Evolutionary conservation across 306 rosid genomes (phyloP), one percentile per base, ranked within the genome.

Genomic region (Sicyos edulis): DNA sequence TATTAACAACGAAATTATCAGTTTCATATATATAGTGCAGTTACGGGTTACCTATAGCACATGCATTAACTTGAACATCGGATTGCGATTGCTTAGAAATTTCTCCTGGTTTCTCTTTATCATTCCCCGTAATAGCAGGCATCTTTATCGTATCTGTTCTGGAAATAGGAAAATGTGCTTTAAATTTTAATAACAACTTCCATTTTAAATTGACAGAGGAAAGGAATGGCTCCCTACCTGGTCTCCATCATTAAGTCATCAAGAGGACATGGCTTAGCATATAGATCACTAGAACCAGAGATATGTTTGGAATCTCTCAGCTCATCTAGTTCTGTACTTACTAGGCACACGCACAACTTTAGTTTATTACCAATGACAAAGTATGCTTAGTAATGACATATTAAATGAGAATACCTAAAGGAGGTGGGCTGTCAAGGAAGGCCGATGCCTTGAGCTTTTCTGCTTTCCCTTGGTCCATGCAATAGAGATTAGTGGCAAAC

Each of bases 21-120:
- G 56, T 47, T 53, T 60, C n/a, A 20, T 34, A 71, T 54, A 49
- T 40, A 14, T 20, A 44, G 58, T 64, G 40, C 54, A 71, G 76
- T 78, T n/a, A n/a, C n/a, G n/a, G n/a, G n/a, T n/a, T 77, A 90
- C 99, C 96, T 72, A 80, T 74, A 56, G 55, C 56, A 78, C 86
- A 68, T 40, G 77, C 79, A 34, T 34, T 76, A 75, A 75, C 81
- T 80, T 78, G 83, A 81, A 75, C 69, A 65, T 75, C 71, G 26
- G 65, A 21, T 63, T 44, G 75, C 51, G 83, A 79, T 74, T 73
- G 72, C 63, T 69, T 78, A 77, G 29, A 76, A 73, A 76, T 72
- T 21, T 75, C 76, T 50, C 59, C 78, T 47, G 70, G 65, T 79
- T 26, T 72, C 62, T 76, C 79, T 24, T 52, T 75, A 64, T 32